Percentiles rank a stretch among this genome's conserved stretches.
phyloP scores from a whole-genome alignment of 495 filamentous ascomycete species.

The Neurospora sp. region DNA sequence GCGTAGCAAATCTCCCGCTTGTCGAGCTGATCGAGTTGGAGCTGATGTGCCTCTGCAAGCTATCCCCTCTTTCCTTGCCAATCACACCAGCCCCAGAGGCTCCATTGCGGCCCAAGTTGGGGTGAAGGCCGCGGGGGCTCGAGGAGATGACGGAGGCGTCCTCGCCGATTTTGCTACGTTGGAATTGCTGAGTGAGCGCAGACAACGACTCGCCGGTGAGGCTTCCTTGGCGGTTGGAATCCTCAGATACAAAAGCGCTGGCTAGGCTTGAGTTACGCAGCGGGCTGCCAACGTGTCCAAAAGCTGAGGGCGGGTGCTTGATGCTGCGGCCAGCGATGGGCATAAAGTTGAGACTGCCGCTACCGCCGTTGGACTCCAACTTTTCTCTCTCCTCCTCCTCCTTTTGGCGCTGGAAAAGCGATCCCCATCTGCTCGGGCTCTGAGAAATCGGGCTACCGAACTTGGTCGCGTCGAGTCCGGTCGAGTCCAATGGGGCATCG shows the following conservation, averaged over 20 bases:
- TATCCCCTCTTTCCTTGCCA: constrained; percentile 27
- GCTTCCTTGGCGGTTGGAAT: constrained; percentile 26
- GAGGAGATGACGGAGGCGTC: constrained; percentile 23
- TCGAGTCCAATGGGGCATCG: constrained; percentile 36
- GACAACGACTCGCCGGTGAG: constrained; percentile 45
- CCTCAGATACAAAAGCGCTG: constrained; percentile 56
- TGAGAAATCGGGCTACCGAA: constrained; percentile 69
- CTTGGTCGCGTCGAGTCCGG: constrained; percentile 46
- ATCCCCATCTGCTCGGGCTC: constrained; percentile 79
- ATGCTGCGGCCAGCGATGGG: constrained; percentile 18
- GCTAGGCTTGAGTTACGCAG: constrained; percentile 70
- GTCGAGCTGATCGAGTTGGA: constrained; percentile 40
- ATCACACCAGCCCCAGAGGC: constrained; percentile 16
- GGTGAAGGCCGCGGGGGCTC: constrained; percentile 28
- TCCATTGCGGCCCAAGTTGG: constrained; percentile 20
- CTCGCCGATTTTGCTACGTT: constrained; percentile 41
- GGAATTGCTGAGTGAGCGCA: constrained; percentile 61
- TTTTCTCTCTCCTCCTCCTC: constrained; percentile 69
- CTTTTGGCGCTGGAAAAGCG: constrained; percentile 66
- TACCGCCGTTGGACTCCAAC: constrained; percentile 31
- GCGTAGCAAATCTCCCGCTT: constrained; percentile 46
- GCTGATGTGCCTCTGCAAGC: constrained; percentile 41
- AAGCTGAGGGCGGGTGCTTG: constrained; percentile 41
- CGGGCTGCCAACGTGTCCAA: constrained; percentile 88
- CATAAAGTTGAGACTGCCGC: constrained; percentile 2